Conservation (phyloP, 1,139 yeast species). For the Suhomyces yuchorum region DNA sequence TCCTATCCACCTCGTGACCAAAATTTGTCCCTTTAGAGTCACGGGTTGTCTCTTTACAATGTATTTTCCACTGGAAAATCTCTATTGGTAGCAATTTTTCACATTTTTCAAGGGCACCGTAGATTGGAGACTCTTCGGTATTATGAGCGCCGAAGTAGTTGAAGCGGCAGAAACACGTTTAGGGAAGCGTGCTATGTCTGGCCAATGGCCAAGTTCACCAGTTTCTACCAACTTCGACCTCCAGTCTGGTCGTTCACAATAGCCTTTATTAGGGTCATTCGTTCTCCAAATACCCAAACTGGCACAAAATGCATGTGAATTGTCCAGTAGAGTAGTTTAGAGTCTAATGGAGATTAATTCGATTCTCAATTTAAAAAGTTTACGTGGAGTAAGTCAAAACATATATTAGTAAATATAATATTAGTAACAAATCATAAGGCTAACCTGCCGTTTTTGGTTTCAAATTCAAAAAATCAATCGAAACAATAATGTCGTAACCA, state of each 20-base stretch:
- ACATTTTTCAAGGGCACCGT: background rate
- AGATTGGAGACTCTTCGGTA: background rate
- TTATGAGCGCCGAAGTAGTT: background rate
- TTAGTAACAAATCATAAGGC: slow-evolving; percentile 7
- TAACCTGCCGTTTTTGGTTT: slow-evolving; percentile 31
- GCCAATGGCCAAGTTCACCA: too few species aligned
- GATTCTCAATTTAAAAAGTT: too few species aligned
- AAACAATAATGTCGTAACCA: slow-evolving; percentile 89
- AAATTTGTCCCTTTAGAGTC: background rate
- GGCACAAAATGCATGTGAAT: too few species aligned
- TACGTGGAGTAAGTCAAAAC: slow-evolving; percentile 3
- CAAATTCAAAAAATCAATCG: slow-evolving; percentile 74
- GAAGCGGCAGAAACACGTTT: background rate
- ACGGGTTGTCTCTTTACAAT: too few species aligned
- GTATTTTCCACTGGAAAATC: too few species aligned
- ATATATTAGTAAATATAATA: slow-evolving; percentile 3
- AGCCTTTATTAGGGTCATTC: too few species aligned
- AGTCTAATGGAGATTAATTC: too few species aligned
- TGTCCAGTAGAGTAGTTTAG: background rate
- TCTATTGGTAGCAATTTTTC: background rate
- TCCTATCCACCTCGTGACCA: background rate
- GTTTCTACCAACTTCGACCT: too few species aligned
- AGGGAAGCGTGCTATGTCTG: too few species aligned
- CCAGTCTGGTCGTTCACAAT: too few species aligned
- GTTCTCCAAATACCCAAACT: too few species aligned